Evolutionary conservation across 768 basidiomycete genomes (phyloP).

Genomic region (Antrodiella citrinella): DNA sequence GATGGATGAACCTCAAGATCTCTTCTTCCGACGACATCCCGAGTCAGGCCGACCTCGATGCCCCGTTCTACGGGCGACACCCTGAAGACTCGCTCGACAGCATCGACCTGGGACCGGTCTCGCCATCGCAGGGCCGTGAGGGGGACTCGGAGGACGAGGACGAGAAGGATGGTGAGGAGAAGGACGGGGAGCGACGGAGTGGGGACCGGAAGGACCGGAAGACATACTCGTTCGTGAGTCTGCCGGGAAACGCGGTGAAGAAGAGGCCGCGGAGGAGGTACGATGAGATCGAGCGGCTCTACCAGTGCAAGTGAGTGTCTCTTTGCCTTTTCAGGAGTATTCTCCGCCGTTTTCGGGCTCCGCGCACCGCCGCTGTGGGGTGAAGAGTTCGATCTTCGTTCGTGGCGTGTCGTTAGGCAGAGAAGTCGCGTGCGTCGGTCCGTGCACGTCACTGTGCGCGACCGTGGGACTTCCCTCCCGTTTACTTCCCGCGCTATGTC

Average conservation of each 20-base stretch:
- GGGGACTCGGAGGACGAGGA: background rate
- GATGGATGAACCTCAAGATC: background rate
- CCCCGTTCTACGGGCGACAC: background rate
- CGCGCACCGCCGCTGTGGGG: too few species aligned
- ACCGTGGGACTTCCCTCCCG: background rate
- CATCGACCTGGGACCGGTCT: background rate
- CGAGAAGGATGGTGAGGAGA: background rate
- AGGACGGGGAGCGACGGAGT: background rate
- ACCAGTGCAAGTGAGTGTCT: conserved; percentile 64
- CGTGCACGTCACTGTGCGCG: background rate
- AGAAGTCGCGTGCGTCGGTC: background rate
- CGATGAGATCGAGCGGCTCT: conserved; percentile 94
- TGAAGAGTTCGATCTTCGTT: background rate
- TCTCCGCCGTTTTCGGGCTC: background rate
- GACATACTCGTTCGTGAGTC: conserved; percentile 75
- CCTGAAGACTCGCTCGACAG: background rate
- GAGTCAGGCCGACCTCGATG: background rate
- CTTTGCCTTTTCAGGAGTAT: conserved; percentile 3
- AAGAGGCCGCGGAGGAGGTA: conserved; percentile 81
- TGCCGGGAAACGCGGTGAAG: conserved; percentile 74
- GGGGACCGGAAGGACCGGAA: conserved; percentile 33
- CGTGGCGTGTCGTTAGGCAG: background rate
- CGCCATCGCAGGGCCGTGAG: background rate
- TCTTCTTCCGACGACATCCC: background rate
- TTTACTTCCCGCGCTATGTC: background rate